Evolutionary conservation across 2,329 filamentous ascomycete species (phyloP).

Genomic region (Aspergillus oerlinghausenensis): DNA sequence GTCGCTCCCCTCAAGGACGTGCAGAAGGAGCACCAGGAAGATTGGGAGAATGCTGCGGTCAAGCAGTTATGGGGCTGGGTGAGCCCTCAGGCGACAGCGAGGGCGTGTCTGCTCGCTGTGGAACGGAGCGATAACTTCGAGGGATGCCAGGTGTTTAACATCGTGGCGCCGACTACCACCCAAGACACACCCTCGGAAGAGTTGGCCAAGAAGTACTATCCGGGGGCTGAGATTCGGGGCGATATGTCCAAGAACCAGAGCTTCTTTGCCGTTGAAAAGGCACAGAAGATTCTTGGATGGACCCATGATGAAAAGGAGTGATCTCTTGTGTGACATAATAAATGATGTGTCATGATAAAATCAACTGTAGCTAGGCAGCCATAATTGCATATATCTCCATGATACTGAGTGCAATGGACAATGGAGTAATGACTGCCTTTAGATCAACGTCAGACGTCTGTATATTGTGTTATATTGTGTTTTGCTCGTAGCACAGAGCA

Average conservation of each 20-base stretch:
- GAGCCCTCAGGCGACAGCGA: slow-evolving; percentile 29
- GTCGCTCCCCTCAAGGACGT: slow-evolving; percentile 28
- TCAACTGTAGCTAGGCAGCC: no score
- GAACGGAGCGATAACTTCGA: slow-evolving; percentile 28
- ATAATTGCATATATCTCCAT: no score
- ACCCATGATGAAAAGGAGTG: slow-evolving; percentile 28
- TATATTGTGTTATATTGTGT: no score
- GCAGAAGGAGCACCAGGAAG: slow-evolving; percentile 27
- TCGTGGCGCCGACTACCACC: slow-evolving; percentile 30
- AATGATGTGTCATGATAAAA: no score
- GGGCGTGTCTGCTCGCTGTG: slow-evolving; percentile 33
- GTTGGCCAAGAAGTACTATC: slow-evolving; percentile 23
- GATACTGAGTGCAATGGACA: no score
- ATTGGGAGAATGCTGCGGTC: slow-evolving; percentile 32
- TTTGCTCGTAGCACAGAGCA: no score
- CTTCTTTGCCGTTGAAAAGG: slow-evolving; percentile 17
- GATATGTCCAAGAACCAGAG: slow-evolving; percentile 21
- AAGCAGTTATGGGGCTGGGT: slow-evolving; percentile 38
- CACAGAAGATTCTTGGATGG: slow-evolving; percentile 17
- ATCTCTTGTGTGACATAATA: not conserved
- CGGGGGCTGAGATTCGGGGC: slow-evolving; percentile 19
- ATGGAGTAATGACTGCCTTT: no score
- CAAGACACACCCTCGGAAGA: slow-evolving; percentile 18
- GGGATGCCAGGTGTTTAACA: slow-evolving; percentile 34
- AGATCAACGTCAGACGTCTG: no score